Base-by-base conservation (phyloP, 2,329 filamentous ascomycete species). In the Aspergillus puulaauensis region DNA sequence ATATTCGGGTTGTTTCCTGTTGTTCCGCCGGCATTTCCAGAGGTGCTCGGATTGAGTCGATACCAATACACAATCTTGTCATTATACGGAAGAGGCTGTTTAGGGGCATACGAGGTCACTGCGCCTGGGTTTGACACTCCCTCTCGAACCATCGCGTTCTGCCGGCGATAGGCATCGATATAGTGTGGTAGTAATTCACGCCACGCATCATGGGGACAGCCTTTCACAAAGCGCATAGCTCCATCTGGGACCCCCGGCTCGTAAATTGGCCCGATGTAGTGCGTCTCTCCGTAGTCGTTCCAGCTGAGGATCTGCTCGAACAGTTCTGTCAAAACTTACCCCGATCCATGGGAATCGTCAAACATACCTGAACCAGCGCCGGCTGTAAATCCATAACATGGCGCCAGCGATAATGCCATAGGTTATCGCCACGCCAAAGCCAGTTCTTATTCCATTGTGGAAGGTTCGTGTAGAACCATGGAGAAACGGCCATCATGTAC, bases 211-310 rank as follows among this genome's bases (percentile, higher is more conserved):
- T 71, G 69, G 11, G 66, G 62, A 37, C 64, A 61, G 27, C 62
- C 59, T 15, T 58, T 56, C 24, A 69, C 66, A 44, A 69, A 71
- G 24, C 56, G 60, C 27, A 64, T 57, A 35, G 82, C 80, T 6
- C 81, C 81, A 3, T 73, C 64, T 3, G 81, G 80, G n/a, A 83
- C 77, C 33, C 79, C 77, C 7, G 78, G 74, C 8, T 79, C 70
- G 44, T 75, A 68, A 37, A 84, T 68, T 0, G 82, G 79, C 21
- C 78, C 79, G 61, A 85, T 82, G 66, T 86, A 85, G 68, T 83
- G 82, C 2, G 82, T 81, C 67, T 86, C 84, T 35, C 83, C 83
- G 59, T 79, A 86, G 65, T 86, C 84, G 62, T 86, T 86, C 83
- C 83, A 86, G 17, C 81, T 82, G 46, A 85, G 79, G 44, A 85